Conservation (phyloP, 1,284 basidiomycete genomes). For the Mycosarcoma maydis region DNA sequence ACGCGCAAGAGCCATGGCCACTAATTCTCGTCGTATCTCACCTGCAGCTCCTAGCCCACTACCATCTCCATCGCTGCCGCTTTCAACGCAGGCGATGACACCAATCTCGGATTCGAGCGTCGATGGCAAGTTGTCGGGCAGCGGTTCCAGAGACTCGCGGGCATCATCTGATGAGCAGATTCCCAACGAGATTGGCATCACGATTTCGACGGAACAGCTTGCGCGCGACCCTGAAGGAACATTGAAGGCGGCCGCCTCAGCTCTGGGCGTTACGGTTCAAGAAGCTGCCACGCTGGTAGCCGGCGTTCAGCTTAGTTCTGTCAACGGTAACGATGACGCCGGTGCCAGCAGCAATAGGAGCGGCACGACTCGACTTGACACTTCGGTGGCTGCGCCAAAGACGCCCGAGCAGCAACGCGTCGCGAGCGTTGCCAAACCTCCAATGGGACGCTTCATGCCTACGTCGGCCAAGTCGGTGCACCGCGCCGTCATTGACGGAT, state of each 20-base stretch:
- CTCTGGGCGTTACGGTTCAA: conserved; percentile 41
- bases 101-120: conserved; percentile 16
- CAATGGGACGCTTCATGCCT: conserved; percentile 64
- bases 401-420: conserved; percentile 40
- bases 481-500: conserved; percentile 65
- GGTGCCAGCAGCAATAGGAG: conserved; percentile 9
- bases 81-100: conserved; percentile 5
- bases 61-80: conserved; percentile 32
- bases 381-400: conserved; percentile 22
- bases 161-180: conserved; percentile 29
- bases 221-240: conserved; percentile 53
- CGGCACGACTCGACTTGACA: conserved; percentile 9
- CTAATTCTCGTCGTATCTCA: conserved; percentile 55
- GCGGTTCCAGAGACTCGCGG: conserved; percentile 25
- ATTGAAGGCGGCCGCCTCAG: conserved; percentile 41
- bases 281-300: conserved; percentile 48
- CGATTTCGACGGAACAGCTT: conserved; percentile 52
- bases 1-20: conserved; percentile 62
- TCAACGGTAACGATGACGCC: background rate
- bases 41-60: conserved; percentile 46
- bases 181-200: conserved; percentile 45
- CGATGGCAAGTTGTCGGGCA: conserved; percentile 18
- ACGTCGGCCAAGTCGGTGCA: conserved; percentile 60
- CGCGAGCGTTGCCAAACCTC: conserved; percentile 40
- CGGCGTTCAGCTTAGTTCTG: conserved; percentile 34